phyloP scores from a whole-genome alignment of 2,329 filamentous ascomycete species.

The Cytospora schulzeri region DNA sequence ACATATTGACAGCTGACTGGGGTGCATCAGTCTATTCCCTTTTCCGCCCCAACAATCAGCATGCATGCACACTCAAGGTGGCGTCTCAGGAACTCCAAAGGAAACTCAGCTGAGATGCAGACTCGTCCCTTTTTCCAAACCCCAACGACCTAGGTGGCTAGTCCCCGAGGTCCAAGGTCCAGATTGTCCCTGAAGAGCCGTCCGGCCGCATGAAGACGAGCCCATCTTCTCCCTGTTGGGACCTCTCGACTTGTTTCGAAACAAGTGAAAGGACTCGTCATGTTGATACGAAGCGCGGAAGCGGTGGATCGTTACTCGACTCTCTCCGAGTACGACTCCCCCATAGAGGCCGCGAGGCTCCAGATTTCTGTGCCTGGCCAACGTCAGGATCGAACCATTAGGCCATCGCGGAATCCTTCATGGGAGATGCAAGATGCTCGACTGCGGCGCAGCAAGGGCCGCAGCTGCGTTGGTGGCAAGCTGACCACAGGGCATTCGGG shows the following conservation, averaged over 20 bases:
- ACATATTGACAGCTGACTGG: slow-evolving; percentile 10
- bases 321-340: background rate
- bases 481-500: background rate
- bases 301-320: background rate
- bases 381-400: slow-evolving; percentile 14
- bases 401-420: slow-evolving; percentile 14
- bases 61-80: no score
- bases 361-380: background rate
- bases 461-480: background rate
- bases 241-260: slow-evolving; percentile 1
- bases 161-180: no score
- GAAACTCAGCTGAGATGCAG: slow-evolving; percentile 1
- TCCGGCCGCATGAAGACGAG: slow-evolving; percentile 5
- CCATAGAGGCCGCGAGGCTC: background rate
- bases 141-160: background rate
- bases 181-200: background rate
- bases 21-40: background rate
- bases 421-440: slow-evolving; percentile 8
- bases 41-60: slow-evolving; percentile 6
- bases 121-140: background rate
- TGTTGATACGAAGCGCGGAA: background rate
- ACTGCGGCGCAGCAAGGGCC: slow-evolving; percentile 15
- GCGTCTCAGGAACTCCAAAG: slow-evolving; percentile 10
- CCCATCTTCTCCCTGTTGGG: slow-evolving; percentile 9
- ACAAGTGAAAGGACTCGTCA: background rate